phyloP scores from a whole-genome alignment of 2,329 filamentous ascomycete genomes.

The Neopestalotiopsis rosae region DNA sequence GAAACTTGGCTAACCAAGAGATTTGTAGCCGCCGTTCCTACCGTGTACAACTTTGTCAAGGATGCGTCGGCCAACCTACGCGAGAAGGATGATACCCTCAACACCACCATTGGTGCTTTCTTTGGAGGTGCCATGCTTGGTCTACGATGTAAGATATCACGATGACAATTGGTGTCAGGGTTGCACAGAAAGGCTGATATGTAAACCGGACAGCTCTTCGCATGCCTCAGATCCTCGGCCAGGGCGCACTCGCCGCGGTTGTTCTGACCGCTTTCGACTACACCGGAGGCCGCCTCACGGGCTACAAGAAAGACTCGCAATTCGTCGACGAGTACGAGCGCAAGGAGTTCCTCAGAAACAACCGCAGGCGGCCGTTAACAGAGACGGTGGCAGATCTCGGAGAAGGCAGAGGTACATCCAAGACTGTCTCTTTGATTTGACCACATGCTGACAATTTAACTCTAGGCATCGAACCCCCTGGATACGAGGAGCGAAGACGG shows the following conservation, averaged over 20 bases:
- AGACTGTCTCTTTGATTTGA: slow-evolving; percentile 14
- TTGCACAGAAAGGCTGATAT: slow-evolving; percentile 2
- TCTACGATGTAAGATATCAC: slow-evolving; percentile 66
- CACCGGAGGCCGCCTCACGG: slow-evolving; percentile 62
- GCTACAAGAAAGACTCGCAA: slow-evolving; percentile 53
- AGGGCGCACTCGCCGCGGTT: slow-evolving; percentile 61
- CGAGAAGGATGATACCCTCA: slow-evolving; percentile 80
- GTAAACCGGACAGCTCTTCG: slow-evolving; percentile 55
- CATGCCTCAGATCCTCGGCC: slow-evolving; percentile 67
- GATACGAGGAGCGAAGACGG: slow-evolving; percentile 83
- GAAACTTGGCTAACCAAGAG: slow-evolving; percentile 22
- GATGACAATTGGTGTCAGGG: background rate
- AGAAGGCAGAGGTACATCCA: slow-evolving; percentile 78
- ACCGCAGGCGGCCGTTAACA: slow-evolving; percentile 74
- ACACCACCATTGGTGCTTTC: slow-evolving; percentile 78
- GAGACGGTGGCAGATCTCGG: slow-evolving; percentile 83
- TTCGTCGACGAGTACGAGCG: slow-evolving; percentile 75
- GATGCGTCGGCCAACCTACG: slow-evolving; percentile 83
- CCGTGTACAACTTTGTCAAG: slow-evolving; percentile 78
- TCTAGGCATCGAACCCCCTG: slow-evolving; percentile 78
- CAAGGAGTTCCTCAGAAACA: slow-evolving; percentile 76
- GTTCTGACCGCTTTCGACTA: slow-evolving; percentile 65
- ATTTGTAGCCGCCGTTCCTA: slow-evolving; percentile 69
- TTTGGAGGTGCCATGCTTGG: slow-evolving; percentile 76
- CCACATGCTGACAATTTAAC: slow-evolving; percentile 18